Evolutionary conservation across 495 filamentous ascomycete genomes (phyloP), one percentile per base, ranked within the genome.

Genomic region (Jackrogersella multiformis): DNA sequence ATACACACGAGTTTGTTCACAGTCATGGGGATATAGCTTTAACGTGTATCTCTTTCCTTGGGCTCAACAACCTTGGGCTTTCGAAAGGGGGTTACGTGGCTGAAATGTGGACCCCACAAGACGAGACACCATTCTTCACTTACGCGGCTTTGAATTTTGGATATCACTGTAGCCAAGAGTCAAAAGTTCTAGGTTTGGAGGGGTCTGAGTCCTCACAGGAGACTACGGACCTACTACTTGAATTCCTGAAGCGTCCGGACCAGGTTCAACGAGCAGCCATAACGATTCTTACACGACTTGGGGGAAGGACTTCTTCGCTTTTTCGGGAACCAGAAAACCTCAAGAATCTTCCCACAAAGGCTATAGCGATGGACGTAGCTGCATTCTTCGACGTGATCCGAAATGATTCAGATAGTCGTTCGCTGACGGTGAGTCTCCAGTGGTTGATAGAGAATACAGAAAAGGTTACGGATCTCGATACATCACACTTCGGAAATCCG

Each of bases 121-220:
- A 73, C n/a, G 56, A 63, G 35, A 69, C 70, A 8, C 62, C 71
- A 0, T 61, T 80, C 16, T 65, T 76, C 18, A 49, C 71, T 13
- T 80, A 80, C 30, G 69, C 70, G 20, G 74, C 72, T n/a, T 44
- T 56, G 1, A 54, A 77, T 45, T 79, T 77, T 56, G 77, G 75
- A n/a, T 54, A 67, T 4, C 76, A 77, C 52, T 67, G 53, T 16
- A 52, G 44, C 16, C 21, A 61, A 2, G 48, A 68, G 58, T 15
- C 30, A 23, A 56, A 41, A 41, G 12, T 54, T 35, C 4, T 24
- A 53, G 48, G 46, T 41, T 28, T 42, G 7, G 42, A 53, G 54
- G 36, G 66, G 10, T 39, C 28, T 5, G 58, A 57, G 6, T 26
- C 9, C 4, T 21, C 15, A 20, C 38, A 28, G 8, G 57, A 66